Evolutionary conservation across 805 yeast genomes (phyloP), one percentile per base, ranked within the genome.

Genomic region (Metschnikowia hibisci): DNA sequence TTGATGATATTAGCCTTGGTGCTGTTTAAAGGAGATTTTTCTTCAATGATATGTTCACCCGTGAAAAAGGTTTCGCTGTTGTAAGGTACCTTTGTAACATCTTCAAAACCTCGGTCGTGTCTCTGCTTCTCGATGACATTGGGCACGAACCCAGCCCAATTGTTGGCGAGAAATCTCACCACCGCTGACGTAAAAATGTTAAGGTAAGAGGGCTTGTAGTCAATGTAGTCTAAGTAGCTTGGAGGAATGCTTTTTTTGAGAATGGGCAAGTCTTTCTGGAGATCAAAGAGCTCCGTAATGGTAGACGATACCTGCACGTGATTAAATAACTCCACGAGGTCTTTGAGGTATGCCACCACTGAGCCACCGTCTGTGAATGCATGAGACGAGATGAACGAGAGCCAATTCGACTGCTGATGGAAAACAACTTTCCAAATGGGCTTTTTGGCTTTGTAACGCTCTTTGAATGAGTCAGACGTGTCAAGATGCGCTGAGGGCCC

Each of bases 361-460:
- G 48, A 42, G 12, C 48, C 48, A 2, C 45, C 48, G 25, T 45
- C 48, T 7, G 48, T 45, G 39, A 34, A 34, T 9, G 39, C 16
- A 14, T 45, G 48, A 6, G 48, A 38, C 15, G 41, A 34, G 15
- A 42, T 32, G 23, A 45, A 39, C 13, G 48, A 38, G 35, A 45
- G 43, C 48, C 45, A 42, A 13, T 43, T 38, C 3, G 48, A 32
- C n/a, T 45, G 29, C 11, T 23, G 15, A n/a, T 39, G 33, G 8
- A 41, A 45, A 7, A 45, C 36, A 6, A 45, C 36, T 27, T 28
- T 39, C 48, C 48, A 45, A 20, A 45, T 35, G 18, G 37, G 45
- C 1, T 33, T 20, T 15, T 25, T 34, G 14, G 25, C 25, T 4
- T 11, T 29, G 35, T 16, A 44, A 28, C 13, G 34, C 16, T 39